Evolutionary conservation across 306 rosid species (phyloP).

Genomic region (Dalbergia oliveri): DNA sequence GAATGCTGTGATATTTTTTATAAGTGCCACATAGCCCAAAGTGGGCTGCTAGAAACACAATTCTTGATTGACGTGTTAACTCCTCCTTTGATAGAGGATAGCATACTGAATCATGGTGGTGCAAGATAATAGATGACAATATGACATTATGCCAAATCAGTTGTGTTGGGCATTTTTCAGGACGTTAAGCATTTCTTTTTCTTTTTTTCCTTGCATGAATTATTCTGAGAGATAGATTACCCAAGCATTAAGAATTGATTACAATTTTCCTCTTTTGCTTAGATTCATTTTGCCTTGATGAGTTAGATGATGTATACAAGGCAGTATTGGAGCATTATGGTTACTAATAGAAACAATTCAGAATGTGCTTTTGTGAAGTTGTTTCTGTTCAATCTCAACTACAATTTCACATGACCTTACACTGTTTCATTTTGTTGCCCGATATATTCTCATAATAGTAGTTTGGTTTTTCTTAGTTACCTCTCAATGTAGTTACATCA

Average conservation of each 20-base stretch:
- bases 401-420: not conserved
- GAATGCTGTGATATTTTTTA: not conserved
- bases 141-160: too few relatives aligned
- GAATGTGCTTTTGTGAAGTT: constrained; percentile 19
- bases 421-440: constrained; percentile 24
- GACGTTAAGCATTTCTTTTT: too few relatives aligned
- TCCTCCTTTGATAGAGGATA: too few relatives aligned
- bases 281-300: constrained; percentile 6
- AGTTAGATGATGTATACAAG: constrained; percentile 8
- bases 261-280: constrained; percentile 6
- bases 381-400: constrained; percentile 36
- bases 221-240: not conserved
- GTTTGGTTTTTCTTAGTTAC: constrained; percentile 57
- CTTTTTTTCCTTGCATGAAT: constrained; percentile 6
- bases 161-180: too few relatives aligned
- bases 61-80: too few relatives aligned
- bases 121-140: too few relatives aligned
- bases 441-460: constrained; percentile 14
- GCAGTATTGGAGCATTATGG: constrained; percentile 17
- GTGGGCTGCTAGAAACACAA: too few relatives aligned
- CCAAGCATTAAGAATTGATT: not conserved
- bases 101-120: too few relatives aligned
- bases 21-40: too few relatives aligned
- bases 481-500: constrained; percentile 82
- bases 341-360: not conserved